Percentiles rank a stretch among this genome's conserved stretches.
Conservation (phyloP, 2,329 filamentous ascomycete genomes). For the Erysiphe pulchra region DNA sequence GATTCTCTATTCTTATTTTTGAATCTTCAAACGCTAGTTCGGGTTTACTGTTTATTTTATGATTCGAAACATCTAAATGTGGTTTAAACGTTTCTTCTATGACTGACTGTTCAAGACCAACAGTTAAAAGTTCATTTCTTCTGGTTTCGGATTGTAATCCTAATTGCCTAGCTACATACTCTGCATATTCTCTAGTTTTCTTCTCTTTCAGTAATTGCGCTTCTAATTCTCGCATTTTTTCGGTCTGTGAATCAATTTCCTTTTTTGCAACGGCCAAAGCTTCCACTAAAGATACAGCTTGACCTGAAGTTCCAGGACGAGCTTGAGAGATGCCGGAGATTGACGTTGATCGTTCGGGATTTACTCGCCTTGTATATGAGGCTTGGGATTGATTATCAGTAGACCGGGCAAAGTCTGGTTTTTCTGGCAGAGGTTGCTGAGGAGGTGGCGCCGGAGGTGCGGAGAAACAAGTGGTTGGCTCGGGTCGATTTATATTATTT, state of each 20-base stretch:
- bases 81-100: constrained; percentile 22
- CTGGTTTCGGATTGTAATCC: constrained; percentile 16
- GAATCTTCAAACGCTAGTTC: too few relatives aligned
- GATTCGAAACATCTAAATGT: too few relatives aligned
- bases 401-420: constrained; percentile 42
- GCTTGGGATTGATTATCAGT: constrained; percentile 28
- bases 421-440: constrained; percentile 78
- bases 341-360: constrained; percentile 43
- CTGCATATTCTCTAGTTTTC: constrained; percentile 56
- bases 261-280: constrained; percentile 61
- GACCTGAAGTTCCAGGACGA: constrained; percentile 33
- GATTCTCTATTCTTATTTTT: too few relatives aligned
- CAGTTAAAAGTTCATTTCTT: constrained; percentile 16
- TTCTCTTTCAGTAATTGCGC: constrained; percentile 54
- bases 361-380: constrained; percentile 50
- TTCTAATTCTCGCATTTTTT: constrained; percentile 60
- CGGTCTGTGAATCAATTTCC: constrained; percentile 63
- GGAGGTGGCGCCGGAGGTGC: constrained; percentile 84
- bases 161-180: constrained; percentile 45
- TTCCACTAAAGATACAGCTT: constrained; percentile 66
- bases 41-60: too few relatives aligned
- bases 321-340: constrained; percentile 19
- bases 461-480: constrained; percentile 64
- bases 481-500: constrained; percentile 29
- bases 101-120: constrained; percentile 16